Conservation (phyloP, 768 basidiomycete species). For the Leccinum subgranulosum region DNA sequence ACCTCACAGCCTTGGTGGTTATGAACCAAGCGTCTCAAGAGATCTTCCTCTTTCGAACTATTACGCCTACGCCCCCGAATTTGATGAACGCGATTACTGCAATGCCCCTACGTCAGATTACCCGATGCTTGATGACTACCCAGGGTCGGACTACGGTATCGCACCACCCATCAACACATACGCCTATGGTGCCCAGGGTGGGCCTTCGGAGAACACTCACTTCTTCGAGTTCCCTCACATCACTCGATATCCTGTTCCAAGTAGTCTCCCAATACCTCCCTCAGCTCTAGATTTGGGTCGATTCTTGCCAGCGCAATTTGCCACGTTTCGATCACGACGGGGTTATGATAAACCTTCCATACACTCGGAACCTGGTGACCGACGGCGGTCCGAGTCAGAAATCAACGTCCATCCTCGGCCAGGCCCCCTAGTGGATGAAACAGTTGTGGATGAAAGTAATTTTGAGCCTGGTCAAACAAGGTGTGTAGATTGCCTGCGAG, state of each 20-base stretch:
- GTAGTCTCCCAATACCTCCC: slow-evolving; percentile 14
- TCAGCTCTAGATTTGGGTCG: background rate
- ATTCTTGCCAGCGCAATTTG: slow-evolving; percentile 2
- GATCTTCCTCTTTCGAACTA: slow-evolving; percentile 4
- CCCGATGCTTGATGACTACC: slow-evolving; percentile 10
- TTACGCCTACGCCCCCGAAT: slow-evolving; percentile 3
- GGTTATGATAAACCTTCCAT: slow-evolving; percentile 10
- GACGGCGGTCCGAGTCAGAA: slow-evolving; percentile 2
- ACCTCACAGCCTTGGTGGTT: slow-evolving; percentile 24
- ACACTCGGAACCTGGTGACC: slow-evolving; percentile 5
- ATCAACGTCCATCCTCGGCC: slow-evolving; percentile 11
- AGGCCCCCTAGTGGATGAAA: slow-evolving; percentile 2
- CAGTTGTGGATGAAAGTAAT: background rate
- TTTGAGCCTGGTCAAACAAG: slow-evolving; percentile 7
- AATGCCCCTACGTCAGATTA: slow-evolving; percentile 14
- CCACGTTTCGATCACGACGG: slow-evolving; percentile 9
- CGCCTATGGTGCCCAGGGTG: slow-evolving; percentile 8
- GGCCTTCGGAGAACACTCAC: slow-evolving; percentile 12
- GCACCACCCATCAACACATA: slow-evolving; percentile 12
- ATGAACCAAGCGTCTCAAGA: slow-evolving; percentile 17
- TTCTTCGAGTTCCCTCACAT: slow-evolving; percentile 28
- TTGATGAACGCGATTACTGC: slow-evolving; percentile 9
- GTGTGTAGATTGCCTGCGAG: slow-evolving; percentile 5
- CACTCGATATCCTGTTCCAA: slow-evolving; percentile 28
- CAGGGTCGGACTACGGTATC: slow-evolving; percentile 13